Evolutionary conservation across 345 rosid species (phyloP).

Genomic region (Excoecaria cochinchinensis): DNA sequence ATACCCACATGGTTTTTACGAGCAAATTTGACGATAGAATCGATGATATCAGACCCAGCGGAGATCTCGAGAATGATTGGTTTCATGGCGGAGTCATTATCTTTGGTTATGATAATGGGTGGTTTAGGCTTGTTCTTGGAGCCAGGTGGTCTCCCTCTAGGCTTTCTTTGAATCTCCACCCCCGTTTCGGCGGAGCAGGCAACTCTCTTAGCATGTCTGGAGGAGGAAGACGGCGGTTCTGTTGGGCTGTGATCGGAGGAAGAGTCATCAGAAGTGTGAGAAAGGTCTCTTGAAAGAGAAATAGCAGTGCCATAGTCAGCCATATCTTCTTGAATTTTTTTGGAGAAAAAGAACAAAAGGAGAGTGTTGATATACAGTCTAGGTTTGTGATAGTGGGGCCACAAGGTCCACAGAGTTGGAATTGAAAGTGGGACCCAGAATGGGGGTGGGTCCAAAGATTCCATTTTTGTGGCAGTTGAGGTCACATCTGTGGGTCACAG

Average conservation of each 20-base stretch:
- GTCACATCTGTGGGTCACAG: neutral
- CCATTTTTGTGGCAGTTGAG: neutral
- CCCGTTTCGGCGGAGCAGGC: too few species aligned
- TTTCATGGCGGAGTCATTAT: slow-evolving; percentile 38
- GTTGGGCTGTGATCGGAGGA: slow-evolving; percentile 36
- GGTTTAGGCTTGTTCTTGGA: slow-evolving; percentile 63
- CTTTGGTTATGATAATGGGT: slow-evolving; percentile 37
- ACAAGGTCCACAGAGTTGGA: too few species aligned
- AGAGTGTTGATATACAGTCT: too few species aligned
- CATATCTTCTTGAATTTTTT: slow-evolving; percentile 23
- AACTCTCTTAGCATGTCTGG: neutral
- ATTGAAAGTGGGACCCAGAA: neutral
- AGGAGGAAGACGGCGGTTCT: slow-evolving; percentile 4
- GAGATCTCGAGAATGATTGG: slow-evolving; percentile 51
- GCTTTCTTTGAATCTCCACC: slow-evolving; percentile 25
- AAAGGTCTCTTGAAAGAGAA: slow-evolving; percentile 35
- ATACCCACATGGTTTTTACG: slow-evolving; percentile 32
- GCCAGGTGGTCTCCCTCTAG: slow-evolving; percentile 55
- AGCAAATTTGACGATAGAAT: slow-evolving; percentile 34
- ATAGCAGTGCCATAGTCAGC: slow-evolving; percentile 28
- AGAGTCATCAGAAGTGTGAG: slow-evolving; percentile 24
- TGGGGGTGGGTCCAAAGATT: neutral
- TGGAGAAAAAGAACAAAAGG: neutral
- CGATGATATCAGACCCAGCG: slow-evolving; percentile 49
- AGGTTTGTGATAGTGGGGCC: neutral